Base-by-base conservation (phyloP, 2,329 filamentous ascomycete genomes). In the Neofusicoccum kwambonambiense region DNA sequence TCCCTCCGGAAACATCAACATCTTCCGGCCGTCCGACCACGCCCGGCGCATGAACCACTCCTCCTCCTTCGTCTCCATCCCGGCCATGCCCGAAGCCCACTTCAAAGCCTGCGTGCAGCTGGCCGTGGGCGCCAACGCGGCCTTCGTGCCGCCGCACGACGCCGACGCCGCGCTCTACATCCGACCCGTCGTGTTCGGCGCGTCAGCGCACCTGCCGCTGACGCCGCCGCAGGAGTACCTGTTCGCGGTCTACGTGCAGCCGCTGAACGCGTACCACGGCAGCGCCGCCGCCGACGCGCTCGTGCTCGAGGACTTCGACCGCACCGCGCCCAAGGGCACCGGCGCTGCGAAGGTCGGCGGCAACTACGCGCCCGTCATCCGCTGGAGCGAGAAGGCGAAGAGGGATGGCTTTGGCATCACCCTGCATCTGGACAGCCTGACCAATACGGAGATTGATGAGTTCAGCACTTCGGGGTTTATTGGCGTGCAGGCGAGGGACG, bases 341-440 rank as follows among this genome's bases (percentile, higher is more conserved):
- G 75, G 76, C 2, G 66, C 67, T 37, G 74, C 69, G 34, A 78
- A 78, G 64, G 72, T 77, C 9, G 76, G 76, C 4, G 76, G 76
- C 0, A 78, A 78, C 63, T 78, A 78, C 65, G 76, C 74, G 0
- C 74, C 76, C 3, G 76, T 75, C 2, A 67, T 77, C n/a, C 67
- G 69, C n/a, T 75, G 71, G 65, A 71, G 67, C 8, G 70, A 72
- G 12, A 68, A 72, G 41, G 76, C 76, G n/a, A 60, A 67, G 13
- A 66, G 64, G 8, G 69, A 74, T 27, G 76, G 75, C 1, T 78
- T 69, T 52, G 63, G 60, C 3, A 69, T 78, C n/a, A 75, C 72
- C 2, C 67, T 78, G 41, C 75, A 77, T 64, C 66, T 78, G 8
- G 76, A 78, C 63, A 72, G 70, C 22, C 52, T 64, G 51, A 76